A percentile compares a stretch with the other conserved stretches of the same genome.
phyloP scores from a whole-genome alignment of 2,329 filamentous ascomycete genomes.

The Penicillium glabrum region DNA sequence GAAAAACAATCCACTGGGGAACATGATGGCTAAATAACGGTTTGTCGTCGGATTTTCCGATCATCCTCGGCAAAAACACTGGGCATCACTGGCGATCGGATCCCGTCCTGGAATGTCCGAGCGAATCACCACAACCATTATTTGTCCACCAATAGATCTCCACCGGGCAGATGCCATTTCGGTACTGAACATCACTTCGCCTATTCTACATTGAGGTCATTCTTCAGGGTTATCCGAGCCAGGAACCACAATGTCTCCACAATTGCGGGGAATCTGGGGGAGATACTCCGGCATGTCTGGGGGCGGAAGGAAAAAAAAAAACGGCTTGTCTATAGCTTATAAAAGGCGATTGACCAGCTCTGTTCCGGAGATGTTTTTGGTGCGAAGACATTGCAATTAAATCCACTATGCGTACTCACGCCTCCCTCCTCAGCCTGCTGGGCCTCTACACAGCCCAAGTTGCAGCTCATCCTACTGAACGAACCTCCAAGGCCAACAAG shows the following conservation, averaged over 20 bases:
- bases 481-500: not conserved
- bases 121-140: not conserved
- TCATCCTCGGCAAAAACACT: not conserved
- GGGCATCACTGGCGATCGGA: not conserved
- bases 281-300: not conserved
- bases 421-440: not conserved
- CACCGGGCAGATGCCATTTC: not conserved
- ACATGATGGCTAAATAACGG: not conserved
- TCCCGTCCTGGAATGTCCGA: conserved; percentile 6
- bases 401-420: not conserved
- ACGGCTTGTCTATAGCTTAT: not conserved
- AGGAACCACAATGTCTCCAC: not conserved
- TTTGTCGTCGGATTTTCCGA: not conserved
- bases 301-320: not conserved
- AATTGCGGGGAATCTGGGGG: conserved; percentile 2
- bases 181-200: not conserved
- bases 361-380: not conserved
- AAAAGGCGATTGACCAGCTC: not conserved
- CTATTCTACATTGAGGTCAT: not conserved
- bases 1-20: not conserved
- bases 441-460: not conserved
- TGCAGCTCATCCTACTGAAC: not conserved
- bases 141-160: not conserved
- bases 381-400: not conserved
- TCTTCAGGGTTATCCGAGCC: conserved; percentile 2